Evolutionary conservation across 805 yeast species (phyloP).

Genomic region (Cyberlindnera euphorbiae): DNA sequence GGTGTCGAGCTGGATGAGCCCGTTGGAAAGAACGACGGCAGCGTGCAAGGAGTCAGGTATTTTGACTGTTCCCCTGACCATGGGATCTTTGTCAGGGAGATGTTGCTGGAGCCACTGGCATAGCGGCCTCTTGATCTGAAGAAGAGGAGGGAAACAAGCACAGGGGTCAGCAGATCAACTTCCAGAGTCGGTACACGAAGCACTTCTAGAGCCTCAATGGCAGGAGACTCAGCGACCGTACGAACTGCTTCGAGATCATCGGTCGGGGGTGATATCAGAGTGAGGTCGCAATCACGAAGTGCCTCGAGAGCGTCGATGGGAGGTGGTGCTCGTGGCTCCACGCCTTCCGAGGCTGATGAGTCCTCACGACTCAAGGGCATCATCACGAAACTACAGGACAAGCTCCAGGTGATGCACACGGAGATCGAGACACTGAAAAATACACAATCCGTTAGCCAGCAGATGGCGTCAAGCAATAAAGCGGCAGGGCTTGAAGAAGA

Average conservation of each 20-base stretch:
- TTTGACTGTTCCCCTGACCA: conserved; percentile 53
- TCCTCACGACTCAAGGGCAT: conserved; percentile 25
- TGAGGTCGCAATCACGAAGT: conserved; percentile 1
- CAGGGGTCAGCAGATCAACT: not conserved
- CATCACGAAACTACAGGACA: conserved; percentile 41
- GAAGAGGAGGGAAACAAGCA: conserved; percentile 5
- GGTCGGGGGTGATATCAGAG: too few species aligned
- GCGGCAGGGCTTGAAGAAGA: conserved; percentile 24
- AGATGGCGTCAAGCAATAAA: conserved; percentile 22
- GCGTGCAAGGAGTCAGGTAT: conserved; percentile 52
- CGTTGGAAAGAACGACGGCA: conserved; percentile 78
- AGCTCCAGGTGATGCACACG: conserved; percentile 32
- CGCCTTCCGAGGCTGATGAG: conserved; percentile 2
- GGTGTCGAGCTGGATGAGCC: conserved; percentile 79
- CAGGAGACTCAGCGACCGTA: not conserved
- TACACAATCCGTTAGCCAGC: too few species aligned
- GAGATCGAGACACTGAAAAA: conserved; percentile 28
- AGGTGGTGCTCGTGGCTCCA: not conserved
- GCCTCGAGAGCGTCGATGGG: conserved; percentile 1
- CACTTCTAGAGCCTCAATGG: conserved; percentile 2
- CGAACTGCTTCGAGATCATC: not conserved
- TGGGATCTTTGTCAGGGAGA: conserved; percentile 49
- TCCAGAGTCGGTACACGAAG: conserved; percentile 2
- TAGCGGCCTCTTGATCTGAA: not conserved
- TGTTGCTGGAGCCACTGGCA: conserved; percentile 19